Conservation (phyloP, 2,329 filamentous ascomycete species). For the Calonectria fujianensis region DNA sequence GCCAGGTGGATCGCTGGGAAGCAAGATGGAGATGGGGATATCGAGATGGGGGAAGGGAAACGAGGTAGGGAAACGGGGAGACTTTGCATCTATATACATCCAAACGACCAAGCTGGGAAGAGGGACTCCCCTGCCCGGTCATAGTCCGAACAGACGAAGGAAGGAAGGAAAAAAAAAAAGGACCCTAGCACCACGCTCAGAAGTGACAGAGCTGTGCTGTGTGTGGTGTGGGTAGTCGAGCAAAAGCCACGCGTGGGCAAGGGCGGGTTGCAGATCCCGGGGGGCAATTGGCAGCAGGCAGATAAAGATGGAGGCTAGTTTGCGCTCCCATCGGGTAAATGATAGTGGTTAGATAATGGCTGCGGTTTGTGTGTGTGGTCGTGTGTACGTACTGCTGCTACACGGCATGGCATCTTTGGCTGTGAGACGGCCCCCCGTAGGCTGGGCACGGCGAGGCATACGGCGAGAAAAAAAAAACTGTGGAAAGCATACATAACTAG, state of each 20-base stretch:
- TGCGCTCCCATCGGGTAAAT: background rate
- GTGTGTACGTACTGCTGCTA: constrained; percentile 24
- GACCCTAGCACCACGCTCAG: constrained; percentile 1
- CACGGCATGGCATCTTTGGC: background rate
- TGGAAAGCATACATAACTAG: constrained; percentile 50
- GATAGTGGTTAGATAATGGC: constrained; percentile 22
- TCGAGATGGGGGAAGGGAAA: constrained; percentile 30
- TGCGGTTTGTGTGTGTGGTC: constrained; percentile 22
- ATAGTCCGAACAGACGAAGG: constrained; percentile 33
- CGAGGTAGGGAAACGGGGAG: constrained; percentile 31
- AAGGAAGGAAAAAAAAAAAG: constrained; percentile 9
- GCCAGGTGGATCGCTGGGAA: constrained; percentile 16
- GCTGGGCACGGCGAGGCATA: background rate
- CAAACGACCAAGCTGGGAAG: background rate
- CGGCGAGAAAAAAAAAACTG: constrained; percentile 2
- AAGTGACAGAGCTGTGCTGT: background rate
- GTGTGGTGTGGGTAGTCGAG: constrained; percentile 20
- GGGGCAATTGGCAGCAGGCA: constrained; percentile 11
- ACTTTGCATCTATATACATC: constrained; percentile 47
- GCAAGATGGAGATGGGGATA: constrained; percentile 34
- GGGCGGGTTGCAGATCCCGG: constrained; percentile 38
- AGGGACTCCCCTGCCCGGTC: constrained; percentile 33
- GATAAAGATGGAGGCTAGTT: constrained; percentile 26
- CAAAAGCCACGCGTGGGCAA: constrained; percentile 42
- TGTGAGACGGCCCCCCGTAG: constrained; percentile 20